Evolutionary conservation across 78 protist genomes (phyloP).

Genomic region (Isochrysis galbana): DNA sequence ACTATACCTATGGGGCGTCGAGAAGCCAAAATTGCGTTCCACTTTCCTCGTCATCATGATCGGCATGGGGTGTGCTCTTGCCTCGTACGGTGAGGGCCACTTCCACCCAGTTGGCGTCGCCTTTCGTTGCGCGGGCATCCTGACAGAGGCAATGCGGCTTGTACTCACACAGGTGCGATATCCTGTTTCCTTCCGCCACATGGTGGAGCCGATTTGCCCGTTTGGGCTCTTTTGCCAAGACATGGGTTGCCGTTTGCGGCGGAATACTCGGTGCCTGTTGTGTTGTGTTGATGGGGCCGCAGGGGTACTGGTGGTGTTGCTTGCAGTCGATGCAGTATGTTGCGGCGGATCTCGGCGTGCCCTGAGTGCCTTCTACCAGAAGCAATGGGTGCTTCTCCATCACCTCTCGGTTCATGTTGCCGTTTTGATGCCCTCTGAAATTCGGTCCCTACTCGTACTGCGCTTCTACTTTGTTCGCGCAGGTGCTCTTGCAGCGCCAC

Average conservation of each 20-base stretch:
- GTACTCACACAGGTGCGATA: neutral
- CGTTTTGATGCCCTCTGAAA: no score
- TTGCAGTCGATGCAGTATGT: neutral
- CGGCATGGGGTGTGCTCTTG: neutral
- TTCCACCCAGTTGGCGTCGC: neutral
- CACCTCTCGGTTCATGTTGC: no score
- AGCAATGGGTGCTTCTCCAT: no score
- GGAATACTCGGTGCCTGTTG: neutral
- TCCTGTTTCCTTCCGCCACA: neutral
- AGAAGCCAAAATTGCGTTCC: neutral
- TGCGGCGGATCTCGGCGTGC: neutral
- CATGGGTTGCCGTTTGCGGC: neutral
- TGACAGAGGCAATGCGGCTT: neutral
- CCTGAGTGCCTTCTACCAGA: no score
- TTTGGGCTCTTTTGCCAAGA: neutral
- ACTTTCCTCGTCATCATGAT: neutral
- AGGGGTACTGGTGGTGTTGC: neutral
- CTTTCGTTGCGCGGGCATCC: neutral
- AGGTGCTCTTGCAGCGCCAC: no score
- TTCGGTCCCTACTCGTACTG: no score
- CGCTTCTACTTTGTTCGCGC: no score
- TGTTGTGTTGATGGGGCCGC: neutral
- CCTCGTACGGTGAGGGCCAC: constrained; percentile 16
- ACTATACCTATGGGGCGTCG: neutral
- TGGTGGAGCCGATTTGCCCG: neutral